Evolutionary conservation across 208 protist species (phyloP), one percentile per base, ranked within the genome.

Genomic region (Phytomonas francai): DNA sequence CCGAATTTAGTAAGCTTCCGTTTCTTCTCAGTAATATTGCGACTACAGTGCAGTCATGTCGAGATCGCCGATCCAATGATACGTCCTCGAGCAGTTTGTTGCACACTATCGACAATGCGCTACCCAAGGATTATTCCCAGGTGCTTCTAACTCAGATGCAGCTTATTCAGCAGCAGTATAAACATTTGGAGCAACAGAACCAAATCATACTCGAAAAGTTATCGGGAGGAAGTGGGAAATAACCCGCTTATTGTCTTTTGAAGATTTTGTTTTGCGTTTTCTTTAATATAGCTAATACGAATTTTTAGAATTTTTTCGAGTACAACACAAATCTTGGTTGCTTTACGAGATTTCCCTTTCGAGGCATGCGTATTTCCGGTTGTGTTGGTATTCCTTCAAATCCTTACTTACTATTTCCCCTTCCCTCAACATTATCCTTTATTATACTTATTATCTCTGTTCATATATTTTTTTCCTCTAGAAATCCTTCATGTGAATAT

Each of bases 181-280:
- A 32, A 45, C 72, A 79, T 29, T 73, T 91, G 11, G 85, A 86
- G 63, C 70, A 73, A 32, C 85, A 91, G 62, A 91, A 91, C 69
- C 56, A 65, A 25, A 67, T 71, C 51, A 91, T 91, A 27, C 72
- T 91, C 25, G 22, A 68, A 16, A 68, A 56, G 16, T 70, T 90
- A 36, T 31, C 45, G 16, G 30, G 65, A 6, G 27, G 34, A 22
- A 7, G 19, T 59, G 12, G 3, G 33, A 59, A 32, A 66, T 42
- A 66, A 63, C 14, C 5, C 2, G 39, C 39, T 49, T 49, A 19
- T 49, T 49, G 39, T 12, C 12, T 49, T 49, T 19, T 3, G 39
- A 49, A 19, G 9, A 49, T 9, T 22, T 3, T 49, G 14, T 9
- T 32, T 60, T 42, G 58, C 34, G 16, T 22, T 22, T 39, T 39